A percentile compares a stretch with the other conserved stretches of the same genome.
Evolutionary conservation across 2,329 filamentous ascomycete genomes (phyloP).

Genomic region (Penicillium sp.): DNA sequence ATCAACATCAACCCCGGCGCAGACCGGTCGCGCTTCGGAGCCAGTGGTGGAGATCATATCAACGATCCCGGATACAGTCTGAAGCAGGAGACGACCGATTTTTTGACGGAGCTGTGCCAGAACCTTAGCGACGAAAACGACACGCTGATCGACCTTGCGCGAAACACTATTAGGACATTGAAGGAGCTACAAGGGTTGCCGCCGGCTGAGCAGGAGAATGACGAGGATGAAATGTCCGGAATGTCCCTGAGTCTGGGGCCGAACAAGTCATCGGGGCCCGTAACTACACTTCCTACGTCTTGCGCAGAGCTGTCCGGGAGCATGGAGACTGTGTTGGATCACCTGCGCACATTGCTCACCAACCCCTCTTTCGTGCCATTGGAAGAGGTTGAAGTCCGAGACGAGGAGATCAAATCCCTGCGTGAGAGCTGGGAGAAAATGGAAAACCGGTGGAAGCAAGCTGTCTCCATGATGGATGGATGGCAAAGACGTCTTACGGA

Average conservation of each 20-base stretch:
- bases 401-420: constrained; percentile 81
- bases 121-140: constrained; percentile 91
- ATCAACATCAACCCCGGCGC: constrained; percentile 44
- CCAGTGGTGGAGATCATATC: constrained; percentile 40
- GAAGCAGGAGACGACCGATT: constrained; percentile 82
- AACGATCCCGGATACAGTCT: constrained; percentile 63
- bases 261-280: constrained; percentile 23
- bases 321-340: constrained; percentile 71
- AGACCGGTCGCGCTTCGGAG: constrained; percentile 30
- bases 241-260: constrained; percentile 21
- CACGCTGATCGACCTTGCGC: constrained; percentile 65
- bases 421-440: constrained; percentile 88
- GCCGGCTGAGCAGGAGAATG: constrained; percentile 25
- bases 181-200: constrained; percentile 55
- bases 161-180: constrained; percentile 66
- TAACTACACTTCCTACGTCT: constrained; percentile 51
- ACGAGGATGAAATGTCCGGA: constrained; percentile 32
- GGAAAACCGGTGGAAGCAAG: constrained; percentile 85
- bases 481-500: constrained; percentile 75
- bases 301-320: constrained; percentile 67
- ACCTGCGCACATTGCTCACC: constrained; percentile 77
- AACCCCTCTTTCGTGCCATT: constrained; percentile 95
- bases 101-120: constrained; percentile 78
- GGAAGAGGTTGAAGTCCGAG: constrained; percentile 87
- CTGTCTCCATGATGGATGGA: constrained; percentile 82